Conservation (phyloP, 345 rosid species). For the Hevea brasiliensis region DNA sequence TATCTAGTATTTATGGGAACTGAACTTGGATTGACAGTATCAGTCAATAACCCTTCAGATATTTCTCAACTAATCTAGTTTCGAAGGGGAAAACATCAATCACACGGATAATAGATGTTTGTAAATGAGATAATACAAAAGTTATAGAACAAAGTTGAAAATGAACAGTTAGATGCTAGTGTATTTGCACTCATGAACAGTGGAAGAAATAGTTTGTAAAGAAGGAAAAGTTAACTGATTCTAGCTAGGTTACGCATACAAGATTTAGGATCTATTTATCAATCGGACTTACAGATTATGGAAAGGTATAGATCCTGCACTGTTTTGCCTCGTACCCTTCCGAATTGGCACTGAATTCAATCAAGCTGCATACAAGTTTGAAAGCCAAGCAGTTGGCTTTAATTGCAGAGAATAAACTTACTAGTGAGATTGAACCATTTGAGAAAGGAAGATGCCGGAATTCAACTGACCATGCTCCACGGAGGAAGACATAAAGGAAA, state of each 20-base stretch:
- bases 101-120: neutral
- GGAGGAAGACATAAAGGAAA: conserved; percentile 38
- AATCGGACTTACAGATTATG: conserved; percentile 1
- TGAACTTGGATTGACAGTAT: neutral
- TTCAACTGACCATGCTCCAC: conserved; percentile 52
- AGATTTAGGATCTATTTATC: neutral
- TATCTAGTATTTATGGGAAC: conserved; percentile 1
- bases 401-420: conserved; percentile 21
- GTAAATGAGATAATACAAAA: too few species aligned
- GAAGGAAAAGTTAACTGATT: neutral
- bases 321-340: neutral
- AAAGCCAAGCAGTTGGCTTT: neutral
- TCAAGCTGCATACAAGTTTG: neutral
- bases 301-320: conserved; percentile 10
- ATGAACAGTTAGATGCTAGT: neutral
- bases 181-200: neutral
- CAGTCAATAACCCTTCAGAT: neutral
- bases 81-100: neutral
- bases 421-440: conserved; percentile 26
- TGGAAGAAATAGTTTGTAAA: neutral
- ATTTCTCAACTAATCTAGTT: neutral
- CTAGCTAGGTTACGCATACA: neutral
- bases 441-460: conserved; percentile 46
- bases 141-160: neutral
- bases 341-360: neutral